Evolutionary conservation across 73 alveolate genomes (phyloP), one percentile per base, ranked within the genome.

Genomic region (Breviolum minutum): DNA sequence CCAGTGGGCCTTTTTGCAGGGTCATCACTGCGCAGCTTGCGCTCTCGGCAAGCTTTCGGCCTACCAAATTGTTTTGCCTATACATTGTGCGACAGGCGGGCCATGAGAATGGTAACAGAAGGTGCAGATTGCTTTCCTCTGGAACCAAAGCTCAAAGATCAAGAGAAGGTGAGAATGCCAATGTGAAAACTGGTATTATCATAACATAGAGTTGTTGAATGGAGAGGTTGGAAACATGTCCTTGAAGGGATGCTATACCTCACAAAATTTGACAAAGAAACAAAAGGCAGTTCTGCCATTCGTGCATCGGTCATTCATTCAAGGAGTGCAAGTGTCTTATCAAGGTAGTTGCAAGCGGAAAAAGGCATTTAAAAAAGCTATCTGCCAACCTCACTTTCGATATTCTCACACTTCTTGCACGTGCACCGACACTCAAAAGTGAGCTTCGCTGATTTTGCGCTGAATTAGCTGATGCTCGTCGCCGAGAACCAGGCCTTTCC

Each of bases 31-130:
- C 10, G 63, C 86, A 48, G 68, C 88, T 80, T 80, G 88, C 88
- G 88, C 88, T 80, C 88, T 80, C 88, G 88, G 88, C 88, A 80
- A 77, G 86, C 86, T 77, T 61, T 40, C 9, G 8, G 81, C 81
- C 81, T 71, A 27, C 54, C 54, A 40, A 40, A 40, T 40, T 40
- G 54, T 3, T 40, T 40, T 12, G 63, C 24, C 86, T 77, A 77
- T 77, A 77, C 86, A 77, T 40, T 40, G 54, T 40, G 54, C 63
- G 68, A 69, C 88, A 7, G 88, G 88, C 88, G 27, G 8, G 12
- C 88, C 69, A 80, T 26, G 88, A 40, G 54, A 40, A 32, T 32
- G 68, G 69, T 40, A 48, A 30, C 88, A 17, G 7, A 9, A 19
- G 12, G 54, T 22, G 54, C 54, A 40, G 54, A 40, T 40, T 40